phyloP scores from a whole-genome alignment of 192 early-diverging fungal genomes.

The Coemansia sp. region DNA sequence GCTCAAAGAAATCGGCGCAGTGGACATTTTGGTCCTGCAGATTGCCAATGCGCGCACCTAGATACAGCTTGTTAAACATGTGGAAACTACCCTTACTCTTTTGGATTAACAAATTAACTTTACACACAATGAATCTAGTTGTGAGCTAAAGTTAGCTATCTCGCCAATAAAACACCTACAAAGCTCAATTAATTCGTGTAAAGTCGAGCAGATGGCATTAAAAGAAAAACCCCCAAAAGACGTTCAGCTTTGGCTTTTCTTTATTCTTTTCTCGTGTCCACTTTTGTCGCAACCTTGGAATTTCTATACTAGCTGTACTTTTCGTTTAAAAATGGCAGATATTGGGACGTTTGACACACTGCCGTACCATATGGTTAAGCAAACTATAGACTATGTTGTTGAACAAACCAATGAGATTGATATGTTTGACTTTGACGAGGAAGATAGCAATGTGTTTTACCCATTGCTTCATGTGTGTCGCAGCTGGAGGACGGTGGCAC shows the following conservation, averaged over 20 bases:
- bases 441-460: background rate
- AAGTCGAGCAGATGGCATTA: no score
- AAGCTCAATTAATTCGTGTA: no score
- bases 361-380: background rate
- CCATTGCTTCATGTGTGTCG: background rate
- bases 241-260: no score
- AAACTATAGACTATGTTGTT: background rate
- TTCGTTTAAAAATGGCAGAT: background rate
- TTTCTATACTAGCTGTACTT: background rate
- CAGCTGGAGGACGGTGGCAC: background rate
- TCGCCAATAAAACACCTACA: no score
- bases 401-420: background rate
- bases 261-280: background rate
- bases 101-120: no score
- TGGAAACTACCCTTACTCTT: no score
- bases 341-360: background rate
- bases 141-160: no score
- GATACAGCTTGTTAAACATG: no score
- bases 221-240: no score
- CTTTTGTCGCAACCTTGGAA: background rate
- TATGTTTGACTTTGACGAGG: background rate
- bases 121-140: no score
- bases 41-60: slow-evolving; percentile 78
- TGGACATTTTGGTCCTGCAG: slow-evolving; percentile 83
- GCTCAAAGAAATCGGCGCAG: slow-evolving; percentile 81